Evolutionary conservation across 177 flowering plant genomes (phyloP).

Genomic region (Tripterygium wilfordii): DNA sequence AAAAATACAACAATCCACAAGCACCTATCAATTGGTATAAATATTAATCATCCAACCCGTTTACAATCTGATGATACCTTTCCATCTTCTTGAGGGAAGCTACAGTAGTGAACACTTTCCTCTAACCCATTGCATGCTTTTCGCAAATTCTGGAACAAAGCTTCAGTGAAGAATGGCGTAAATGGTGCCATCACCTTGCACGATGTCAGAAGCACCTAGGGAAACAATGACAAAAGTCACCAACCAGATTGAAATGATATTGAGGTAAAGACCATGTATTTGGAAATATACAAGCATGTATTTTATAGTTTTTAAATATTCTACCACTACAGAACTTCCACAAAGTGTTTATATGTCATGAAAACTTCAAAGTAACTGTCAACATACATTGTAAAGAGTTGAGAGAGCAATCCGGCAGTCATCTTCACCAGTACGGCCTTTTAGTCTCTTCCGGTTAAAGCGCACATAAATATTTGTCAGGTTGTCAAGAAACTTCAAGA

Average conservation of each 20-base stretch:
- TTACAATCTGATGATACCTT: conserved; percentile 40
- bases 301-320: no score
- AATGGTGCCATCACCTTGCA: conserved; percentile 98
- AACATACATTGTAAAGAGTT: conserved; percentile 76
- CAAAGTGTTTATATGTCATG: no score
- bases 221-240: conserved; percentile 4
- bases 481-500: conserved; percentile 82
- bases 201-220: conserved; percentile 87
- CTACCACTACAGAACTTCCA: neutral
- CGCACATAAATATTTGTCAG: conserved; percentile 94
- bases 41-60: no score
- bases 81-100: conserved; percentile 71
- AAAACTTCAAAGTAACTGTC: neutral
- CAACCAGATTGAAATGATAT: no score
- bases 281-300: no score
- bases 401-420: conserved; percentile 85
- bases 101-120: conserved; percentile 86
- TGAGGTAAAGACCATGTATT: no score
- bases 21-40: no score
- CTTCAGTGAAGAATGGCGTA: conserved; percentile 98
- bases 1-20: no score
- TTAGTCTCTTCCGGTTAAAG: conserved; percentile 89
- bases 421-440: conserved; percentile 88
- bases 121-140: conserved; percentile 59
- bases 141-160: conserved; percentile 80